phyloP scores from a whole-genome alignment of 192 early-diverging fungal genomes.

The Umbelopsis vinacea region DNA sequence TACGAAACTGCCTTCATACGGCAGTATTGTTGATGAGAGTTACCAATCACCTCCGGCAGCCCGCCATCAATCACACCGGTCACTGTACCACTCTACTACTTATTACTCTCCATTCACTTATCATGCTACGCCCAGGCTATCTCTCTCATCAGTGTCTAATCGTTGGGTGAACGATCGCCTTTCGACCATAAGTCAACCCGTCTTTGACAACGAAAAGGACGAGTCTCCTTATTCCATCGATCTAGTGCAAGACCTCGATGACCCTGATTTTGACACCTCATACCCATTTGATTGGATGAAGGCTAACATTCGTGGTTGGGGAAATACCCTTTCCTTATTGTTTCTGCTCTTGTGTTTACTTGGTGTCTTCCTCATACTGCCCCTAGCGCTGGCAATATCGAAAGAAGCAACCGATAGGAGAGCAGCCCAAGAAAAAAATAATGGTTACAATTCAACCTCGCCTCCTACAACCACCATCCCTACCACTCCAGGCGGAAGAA shows the following conservation, averaged over 20 bases:
- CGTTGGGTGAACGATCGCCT: background rate
- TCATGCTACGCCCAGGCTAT: background rate
- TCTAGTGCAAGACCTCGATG: background rate
- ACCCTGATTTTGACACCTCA: slow-evolving; percentile 13
- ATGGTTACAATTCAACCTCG: slow-evolving; percentile 9
- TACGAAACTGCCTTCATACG: slow-evolving; percentile 10
- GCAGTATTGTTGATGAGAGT: slow-evolving; percentile 10
- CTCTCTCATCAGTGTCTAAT: background rate
- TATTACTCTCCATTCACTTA: background rate
- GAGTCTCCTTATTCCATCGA: slow-evolving; percentile 8
- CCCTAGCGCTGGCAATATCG: background rate
- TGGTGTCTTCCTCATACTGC: slow-evolving; percentile 1
- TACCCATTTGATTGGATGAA: slow-evolving; percentile 14
- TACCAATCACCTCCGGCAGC: background rate
- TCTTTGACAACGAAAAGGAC: slow-evolving; percentile 6
- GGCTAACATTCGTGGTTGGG: slow-evolving; percentile 14
- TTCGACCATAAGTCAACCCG: background rate
- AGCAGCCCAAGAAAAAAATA: background rate
- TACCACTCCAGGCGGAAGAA: slow-evolving; percentile 1
- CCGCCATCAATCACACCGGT: background rate
- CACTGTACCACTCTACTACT: background rate
- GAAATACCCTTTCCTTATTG: background rate
- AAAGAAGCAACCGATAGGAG: slow-evolving; percentile 2
- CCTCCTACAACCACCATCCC: slow-evolving; percentile 11
- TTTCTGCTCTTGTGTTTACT: background rate